These are phyloP conservation scores for Chlamydomonas incerta DNA, from an alignment of 139 green algal genomes.

Conservation along the genomic window DNA sequence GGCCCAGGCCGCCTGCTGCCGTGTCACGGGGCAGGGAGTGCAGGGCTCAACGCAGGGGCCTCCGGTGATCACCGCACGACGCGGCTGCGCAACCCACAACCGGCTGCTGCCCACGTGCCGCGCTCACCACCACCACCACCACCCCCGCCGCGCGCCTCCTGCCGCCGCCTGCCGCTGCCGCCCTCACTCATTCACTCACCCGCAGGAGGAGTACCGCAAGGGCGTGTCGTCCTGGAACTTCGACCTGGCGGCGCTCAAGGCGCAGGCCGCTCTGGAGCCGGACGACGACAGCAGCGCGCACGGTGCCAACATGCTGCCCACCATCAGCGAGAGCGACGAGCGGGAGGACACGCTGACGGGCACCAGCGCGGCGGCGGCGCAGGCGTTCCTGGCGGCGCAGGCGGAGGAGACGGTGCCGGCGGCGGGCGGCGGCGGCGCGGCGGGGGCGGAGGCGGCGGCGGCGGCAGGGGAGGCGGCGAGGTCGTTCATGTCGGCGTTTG, in stretches of 20 bases:
- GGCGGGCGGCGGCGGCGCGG: neutral
- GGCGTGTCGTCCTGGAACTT: conserved; percentile 96
- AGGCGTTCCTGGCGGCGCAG: conserved; percentile 21
- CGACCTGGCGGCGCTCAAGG: conserved; percentile 89
- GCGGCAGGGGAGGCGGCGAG: neutral
- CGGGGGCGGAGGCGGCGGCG: neutral
- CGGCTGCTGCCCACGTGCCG: too few species aligned
- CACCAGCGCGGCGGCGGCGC: neutral
- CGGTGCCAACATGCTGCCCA: conserved; percentile 43
- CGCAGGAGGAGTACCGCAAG: conserved; percentile 85
- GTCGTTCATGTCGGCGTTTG: conserved; percentile 5
- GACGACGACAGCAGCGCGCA: conserved; percentile 39
- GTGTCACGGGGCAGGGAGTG: too few species aligned
- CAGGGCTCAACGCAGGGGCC: too few species aligned
- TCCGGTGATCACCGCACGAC: too few species aligned
- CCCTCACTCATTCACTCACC: too few species aligned
- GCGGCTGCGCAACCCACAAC: too few species aligned
- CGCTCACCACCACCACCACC: too few species aligned
- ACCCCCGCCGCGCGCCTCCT: too few species aligned
- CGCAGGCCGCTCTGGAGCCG: conserved; percentile 73
- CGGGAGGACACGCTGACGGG: conserved; percentile 24
- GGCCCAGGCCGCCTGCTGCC: too few species aligned
- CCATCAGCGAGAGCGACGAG: conserved; percentile 58
- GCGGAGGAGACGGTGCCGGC: neutral
- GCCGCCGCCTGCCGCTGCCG: too few species aligned